Evolutionary conservation across 371 early-diverging fungal species (phyloP), one percentile per base, ranked within the genome.

Genomic region (Conidiobolus incongruus): DNA sequence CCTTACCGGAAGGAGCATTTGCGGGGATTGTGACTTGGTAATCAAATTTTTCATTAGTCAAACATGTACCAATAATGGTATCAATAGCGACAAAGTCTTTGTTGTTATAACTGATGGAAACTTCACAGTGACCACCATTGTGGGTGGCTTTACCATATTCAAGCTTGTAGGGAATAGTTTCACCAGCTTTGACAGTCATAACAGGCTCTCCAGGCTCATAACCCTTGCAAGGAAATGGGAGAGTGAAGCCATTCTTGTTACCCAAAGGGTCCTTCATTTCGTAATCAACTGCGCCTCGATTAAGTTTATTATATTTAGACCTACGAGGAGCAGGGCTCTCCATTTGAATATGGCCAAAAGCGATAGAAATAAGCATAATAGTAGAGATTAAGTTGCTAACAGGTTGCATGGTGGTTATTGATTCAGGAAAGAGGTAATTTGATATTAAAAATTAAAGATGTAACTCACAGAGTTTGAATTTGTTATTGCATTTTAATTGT

Each of bases 1-100:
- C 64, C 6, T 40, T 30, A n/a, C 52, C 50, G 1, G 54, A 24
- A 4, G 65, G 69, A 32, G 59, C 43, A 11, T 30, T 24, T 4
- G 36, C 29, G 1, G 72, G 69, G 28, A 70, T 45, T 3, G 40
- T 29, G 26, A 72, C 52, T 21, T 45, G 12, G 50, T 54, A 60
- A 17, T 29, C 36, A 2, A 46, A 45, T 22, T 2, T 33, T 7
- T 45, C 45, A 3, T 33, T 17, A 2, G 8, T 16, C 15, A 47
- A 36, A 35, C 47, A 47, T 5, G 34, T 22, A 7, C 21, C 17
- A 17, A 47, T 13, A 19, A 41, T 20, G 7, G 47, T 41, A 4
- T 47, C 10, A 7, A 47, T 5, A 4, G 41, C 47, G 4, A 42
- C 38, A 35, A 41, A 47, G n/a, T 40, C 22, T 12, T 41, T 11